These are phyloP conservation scores for Fusarium veterinarium DNA, from an alignment of 2,329 filamentous ascomycete genomes.

Conservation along the genomic window DNA sequence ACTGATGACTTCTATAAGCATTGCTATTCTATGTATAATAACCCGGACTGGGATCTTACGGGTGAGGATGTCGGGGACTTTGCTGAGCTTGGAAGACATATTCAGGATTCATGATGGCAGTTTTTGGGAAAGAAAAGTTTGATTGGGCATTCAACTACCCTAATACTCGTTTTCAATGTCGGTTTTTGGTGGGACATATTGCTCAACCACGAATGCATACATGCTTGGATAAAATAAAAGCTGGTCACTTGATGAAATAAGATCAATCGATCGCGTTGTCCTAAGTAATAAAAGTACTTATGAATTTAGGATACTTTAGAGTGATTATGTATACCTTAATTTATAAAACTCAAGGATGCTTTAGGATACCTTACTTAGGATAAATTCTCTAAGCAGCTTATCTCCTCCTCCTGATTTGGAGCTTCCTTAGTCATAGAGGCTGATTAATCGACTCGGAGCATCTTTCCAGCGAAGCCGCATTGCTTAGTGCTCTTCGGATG, in stretches of 20 bases:
- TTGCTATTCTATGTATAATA: constrained; percentile 46
- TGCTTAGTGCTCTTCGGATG: background rate
- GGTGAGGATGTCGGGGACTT: constrained; percentile 45
- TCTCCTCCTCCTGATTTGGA: background rate
- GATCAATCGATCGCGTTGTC: background rate
- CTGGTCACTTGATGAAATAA: no score
- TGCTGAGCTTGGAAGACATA: constrained; percentile 43
- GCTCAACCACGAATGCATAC: background rate
- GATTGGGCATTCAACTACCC: constrained; percentile 20
- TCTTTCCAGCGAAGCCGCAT: constrained; percentile 4
- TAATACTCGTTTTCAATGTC: background rate
- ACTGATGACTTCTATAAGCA: constrained; percentile 45
- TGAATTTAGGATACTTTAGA: background rate
- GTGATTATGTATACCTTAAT: background rate
- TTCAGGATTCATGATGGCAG: constrained; percentile 39
- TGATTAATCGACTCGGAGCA: constrained; percentile 17
- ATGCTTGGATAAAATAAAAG: no score
- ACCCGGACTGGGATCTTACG: constrained; percentile 44
- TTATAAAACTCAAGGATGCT: background rate
- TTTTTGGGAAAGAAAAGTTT: constrained; percentile 6
- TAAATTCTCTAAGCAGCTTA: background rate
- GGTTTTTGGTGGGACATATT: background rate
- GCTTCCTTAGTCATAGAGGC: background rate
- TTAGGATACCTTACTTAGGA: background rate
- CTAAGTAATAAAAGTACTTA: background rate